A percentile compares a stretch with the other conserved stretches of the same genome.
These are phyloP conservation scores for Mycosphaerella sp. DNA, from an alignment of 2,329 filamentous ascomycete species.

Conservation along the genomic window DNA sequence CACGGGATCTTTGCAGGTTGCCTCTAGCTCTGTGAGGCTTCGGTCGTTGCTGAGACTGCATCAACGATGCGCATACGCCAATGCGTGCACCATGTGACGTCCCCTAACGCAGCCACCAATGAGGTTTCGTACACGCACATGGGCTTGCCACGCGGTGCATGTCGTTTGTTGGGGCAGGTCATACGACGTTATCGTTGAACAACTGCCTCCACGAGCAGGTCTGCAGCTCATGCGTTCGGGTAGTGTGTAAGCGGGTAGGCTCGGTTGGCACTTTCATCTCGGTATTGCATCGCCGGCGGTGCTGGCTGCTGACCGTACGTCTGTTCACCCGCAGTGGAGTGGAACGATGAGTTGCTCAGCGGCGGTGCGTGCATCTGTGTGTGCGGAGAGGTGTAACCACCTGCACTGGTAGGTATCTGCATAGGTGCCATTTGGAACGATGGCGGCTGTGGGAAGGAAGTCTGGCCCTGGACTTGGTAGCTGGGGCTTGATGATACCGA, in stretches of 20 bases:
- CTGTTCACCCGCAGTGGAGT: conserved; percentile 19
- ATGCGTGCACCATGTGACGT: too few species aligned
- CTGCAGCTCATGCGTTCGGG: conserved; percentile 17
- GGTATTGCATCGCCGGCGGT: conserved; percentile 22
- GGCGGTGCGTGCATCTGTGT: conserved; percentile 27
- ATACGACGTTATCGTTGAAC: too few species aligned
- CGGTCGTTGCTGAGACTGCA: too few species aligned
- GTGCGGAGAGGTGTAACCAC: conserved; percentile 23
- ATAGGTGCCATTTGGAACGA: conserved; percentile 23
- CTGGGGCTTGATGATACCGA: conserved; percentile 23
- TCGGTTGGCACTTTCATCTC: conserved; percentile 21
- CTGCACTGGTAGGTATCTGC: conserved; percentile 16
- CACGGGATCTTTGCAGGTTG: too few species aligned
- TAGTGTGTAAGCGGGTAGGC: conserved; percentile 25
- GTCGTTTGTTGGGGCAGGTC: neutral
- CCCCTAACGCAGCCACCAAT: too few species aligned
- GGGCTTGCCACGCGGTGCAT: neutral
- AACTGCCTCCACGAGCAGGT: too few species aligned
- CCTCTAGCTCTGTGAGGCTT: too few species aligned
- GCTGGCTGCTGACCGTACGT: conserved; percentile 19
- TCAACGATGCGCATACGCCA: too few species aligned
- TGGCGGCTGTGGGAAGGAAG: conserved; percentile 14
- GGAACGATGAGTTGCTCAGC: conserved; percentile 21
- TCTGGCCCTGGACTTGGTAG: conserved; percentile 18
- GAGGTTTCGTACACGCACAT: neutral